Base-by-base conservation (phyloP, 2,329 filamentous ascomycete species). In the Neonectria punicea region DNA sequence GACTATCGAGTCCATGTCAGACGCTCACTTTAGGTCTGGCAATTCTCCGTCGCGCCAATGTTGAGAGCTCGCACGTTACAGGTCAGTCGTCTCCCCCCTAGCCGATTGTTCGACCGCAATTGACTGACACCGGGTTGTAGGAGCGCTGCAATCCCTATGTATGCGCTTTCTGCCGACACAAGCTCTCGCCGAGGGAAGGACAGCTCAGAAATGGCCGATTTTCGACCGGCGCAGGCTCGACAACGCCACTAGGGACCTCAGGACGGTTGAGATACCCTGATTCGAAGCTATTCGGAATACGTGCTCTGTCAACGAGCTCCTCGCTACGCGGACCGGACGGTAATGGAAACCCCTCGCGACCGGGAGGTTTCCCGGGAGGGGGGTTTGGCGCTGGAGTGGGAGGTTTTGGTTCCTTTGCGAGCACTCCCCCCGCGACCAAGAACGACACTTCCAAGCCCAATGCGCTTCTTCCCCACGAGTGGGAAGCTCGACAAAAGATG, bases 61-160 rank as follows among this genome's bases (percentile, higher is more conserved):
- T 80, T 84, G 66, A 81, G 81, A 77, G 77, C 78, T 70, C 78
- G 78, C 67, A 65, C 76, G 71, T 80, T 77, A 73, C 79, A 79
- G 78, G 83, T 83, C 68, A 65, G 76, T 63, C 63, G 30, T 47
- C 47, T 41, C 14, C 18, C 41, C 11, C 28, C 34, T 39, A 5
- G n/a, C 5, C 30, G 43, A 34, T 22, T 5, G 9, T 16, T 36
- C 14, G 7, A n/a, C 36, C 32, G 10, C 41, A 58, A 60, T 53
- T 53, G 41, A 69, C 49, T 57, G 11, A 67, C 58, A 56, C 47
- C 50, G 36, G 57, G 44, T 7, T 61, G 20, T 57, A 82, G 80
- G 75, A 77, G 71, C 79, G 75, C 65, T 72, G 75, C 69, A 76
- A 77, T 73, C 74, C 77, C 54, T 82, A 81, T 72, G 75, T 83